phyloP scores from a whole-genome alignment of 805 yeast species.

The Brettanomyces naardenensis region DNA sequence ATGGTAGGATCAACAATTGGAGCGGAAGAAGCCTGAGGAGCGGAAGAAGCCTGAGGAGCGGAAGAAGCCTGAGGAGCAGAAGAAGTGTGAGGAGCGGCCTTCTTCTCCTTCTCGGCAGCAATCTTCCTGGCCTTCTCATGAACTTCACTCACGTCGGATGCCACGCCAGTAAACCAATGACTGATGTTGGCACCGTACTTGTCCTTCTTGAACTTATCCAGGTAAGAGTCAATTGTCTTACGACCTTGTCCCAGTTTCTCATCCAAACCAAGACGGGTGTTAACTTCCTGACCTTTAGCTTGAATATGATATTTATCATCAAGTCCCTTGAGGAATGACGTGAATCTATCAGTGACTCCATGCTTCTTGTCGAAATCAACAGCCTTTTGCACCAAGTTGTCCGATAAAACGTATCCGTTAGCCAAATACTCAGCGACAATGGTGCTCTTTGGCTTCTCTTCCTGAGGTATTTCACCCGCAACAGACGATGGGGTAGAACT shows the following conservation, averaged over 20 bases:
- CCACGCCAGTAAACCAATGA: conserved; percentile 48
- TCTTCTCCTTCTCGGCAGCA: conserved; percentile 31
- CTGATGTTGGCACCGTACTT: conserved; percentile 55
- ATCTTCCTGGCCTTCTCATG: conserved; percentile 70
- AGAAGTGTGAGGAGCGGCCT: conserved; percentile 1
- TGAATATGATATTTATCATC: conserved; percentile 56
- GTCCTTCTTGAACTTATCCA: conserved; percentile 36
- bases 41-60: background rate
- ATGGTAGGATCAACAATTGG: conserved; percentile 2
- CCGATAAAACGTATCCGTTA: conserved; percentile 65
- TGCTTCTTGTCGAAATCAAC: conserved; percentile 56
- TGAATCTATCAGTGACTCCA: conserved; percentile 53
- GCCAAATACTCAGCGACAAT: conserved; percentile 70
- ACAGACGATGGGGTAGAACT: conserved; percentile 10
- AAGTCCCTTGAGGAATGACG: conserved; percentile 42
- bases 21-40: background rate
- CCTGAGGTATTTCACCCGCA: conserved; percentile 51
- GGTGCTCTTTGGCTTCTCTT: conserved; percentile 68
- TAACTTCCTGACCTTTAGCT: conserved; percentile 40
- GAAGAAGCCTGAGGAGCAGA: background rate
- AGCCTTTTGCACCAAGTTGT: conserved; percentile 51
- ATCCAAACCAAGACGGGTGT: conserved; percentile 33
- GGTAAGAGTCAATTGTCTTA: conserved; percentile 34
- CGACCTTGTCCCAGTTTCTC: conserved; percentile 30
- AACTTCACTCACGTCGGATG: conserved; percentile 51